Evolutionary conservation across 108 stramenopile genomes (phyloP).

Genomic region (Fragilariopsis cylindrus): DNA sequence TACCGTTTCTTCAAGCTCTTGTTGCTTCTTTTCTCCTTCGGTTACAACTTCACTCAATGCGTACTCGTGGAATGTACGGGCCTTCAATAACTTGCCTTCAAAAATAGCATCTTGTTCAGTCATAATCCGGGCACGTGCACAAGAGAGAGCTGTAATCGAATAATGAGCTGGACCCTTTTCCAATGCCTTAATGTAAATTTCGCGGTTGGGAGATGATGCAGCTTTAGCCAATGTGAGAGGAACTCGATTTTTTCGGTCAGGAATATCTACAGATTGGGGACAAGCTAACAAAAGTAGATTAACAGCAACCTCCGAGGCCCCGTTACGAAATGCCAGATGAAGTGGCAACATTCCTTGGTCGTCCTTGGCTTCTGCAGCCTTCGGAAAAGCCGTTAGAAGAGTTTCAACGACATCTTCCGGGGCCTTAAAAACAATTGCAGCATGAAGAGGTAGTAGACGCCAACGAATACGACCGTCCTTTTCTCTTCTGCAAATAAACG

Average conservation of each 20-base stretch:
- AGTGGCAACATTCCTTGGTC: conserved; percentile 88
- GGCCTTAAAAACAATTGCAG: conserved; percentile 85
- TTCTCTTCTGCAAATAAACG: conserved; percentile 80
- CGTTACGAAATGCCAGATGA: conserved; percentile 82
- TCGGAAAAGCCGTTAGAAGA: conserved; percentile 60
- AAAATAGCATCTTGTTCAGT: conserved; percentile 36
- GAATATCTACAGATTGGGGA: conserved; percentile 73
- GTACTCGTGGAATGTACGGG: conserved; percentile 14
- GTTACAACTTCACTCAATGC: not conserved
- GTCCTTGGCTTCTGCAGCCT: conserved; percentile 71
- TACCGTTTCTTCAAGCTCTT: conserved; percentile 23
- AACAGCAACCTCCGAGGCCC: conserved; percentile 50
- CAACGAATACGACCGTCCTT: conserved; percentile 72
- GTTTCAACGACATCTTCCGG: conserved; percentile 66
- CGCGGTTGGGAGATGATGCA: conserved; percentile 57
- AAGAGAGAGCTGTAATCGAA: conserved; percentile 24
- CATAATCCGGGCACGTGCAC: conserved; percentile 32
- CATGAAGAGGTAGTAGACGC: conserved; percentile 86
- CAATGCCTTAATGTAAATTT: conserved; percentile 63
- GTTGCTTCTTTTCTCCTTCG: conserved; percentile 29
- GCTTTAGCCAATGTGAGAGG: conserved; percentile 78
- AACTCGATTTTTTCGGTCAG: conserved; percentile 84
- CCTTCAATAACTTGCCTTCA: conserved; percentile 27
- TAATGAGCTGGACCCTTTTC: conserved; percentile 64
- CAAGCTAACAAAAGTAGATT: conserved; percentile 65